phyloP scores from a whole-genome alignment of 345 rosid genomes.

The Nasturtium officinale region DNA sequence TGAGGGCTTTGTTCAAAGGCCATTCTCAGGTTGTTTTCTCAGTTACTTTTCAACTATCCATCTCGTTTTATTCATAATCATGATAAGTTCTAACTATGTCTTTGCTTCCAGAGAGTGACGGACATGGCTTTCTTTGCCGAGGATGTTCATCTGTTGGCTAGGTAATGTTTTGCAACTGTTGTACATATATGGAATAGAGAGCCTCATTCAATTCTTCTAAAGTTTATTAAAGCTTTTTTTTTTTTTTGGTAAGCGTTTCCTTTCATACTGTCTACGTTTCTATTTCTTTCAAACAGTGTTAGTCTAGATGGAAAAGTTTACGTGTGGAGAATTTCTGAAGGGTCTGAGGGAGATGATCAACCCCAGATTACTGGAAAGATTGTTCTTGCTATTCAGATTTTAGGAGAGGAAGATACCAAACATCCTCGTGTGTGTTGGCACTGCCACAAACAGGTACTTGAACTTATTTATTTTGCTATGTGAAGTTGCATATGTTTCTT shows the following conservation, averaged over 20 bases:
- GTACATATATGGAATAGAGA: neutral
- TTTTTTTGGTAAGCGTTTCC: neutral
- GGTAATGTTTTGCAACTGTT: conserved; percentile 48
- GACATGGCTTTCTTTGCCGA: conserved; percentile 95
- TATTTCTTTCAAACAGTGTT: conserved; percentile 52
- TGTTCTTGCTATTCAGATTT: conserved; percentile 67
- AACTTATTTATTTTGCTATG: conserved; percentile 39
- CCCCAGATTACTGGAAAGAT: conserved; percentile 67
- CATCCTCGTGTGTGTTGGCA: conserved; percentile 97
- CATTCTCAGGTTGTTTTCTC: conserved; percentile 66
- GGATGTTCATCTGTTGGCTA: conserved; percentile 92
- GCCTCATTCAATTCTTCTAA: neutral
- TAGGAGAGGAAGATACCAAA: conserved; percentile 52
- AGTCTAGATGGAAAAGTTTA: conserved; percentile 76
- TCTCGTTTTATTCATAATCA: conserved; percentile 6
- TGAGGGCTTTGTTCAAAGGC: conserved; percentile 78
- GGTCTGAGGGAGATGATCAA: conserved; percentile 71
- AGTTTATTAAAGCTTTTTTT: neutral
- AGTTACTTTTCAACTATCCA: conserved; percentile 2
- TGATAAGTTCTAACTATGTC: conserved; percentile 17
- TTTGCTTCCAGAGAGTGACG: conserved; percentile 63
- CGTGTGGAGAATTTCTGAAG: conserved; percentile 81
- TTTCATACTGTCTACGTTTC: conserved; percentile 18
- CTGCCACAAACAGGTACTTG: conserved; percentile 84
- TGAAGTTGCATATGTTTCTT: conserved; percentile 11